Evolutionary conservation across 257 asterid genomes (phyloP).

Genomic region (Capsicum chinense): DNA sequence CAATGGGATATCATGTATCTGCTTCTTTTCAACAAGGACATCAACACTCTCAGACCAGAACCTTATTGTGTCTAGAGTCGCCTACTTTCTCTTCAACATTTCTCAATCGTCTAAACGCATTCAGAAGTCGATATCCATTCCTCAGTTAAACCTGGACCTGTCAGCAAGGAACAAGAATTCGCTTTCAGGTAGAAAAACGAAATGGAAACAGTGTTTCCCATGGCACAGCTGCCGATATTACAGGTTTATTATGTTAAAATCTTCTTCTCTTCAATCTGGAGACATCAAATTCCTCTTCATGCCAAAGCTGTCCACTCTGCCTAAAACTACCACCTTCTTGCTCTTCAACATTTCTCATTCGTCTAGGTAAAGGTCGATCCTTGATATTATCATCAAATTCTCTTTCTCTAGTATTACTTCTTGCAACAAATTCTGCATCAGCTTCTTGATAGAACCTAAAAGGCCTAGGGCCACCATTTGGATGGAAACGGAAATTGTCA

Average conservation of each 20-base stretch:
- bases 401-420: slow-evolving; percentile 68
- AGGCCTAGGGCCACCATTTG: slow-evolving; percentile 62
- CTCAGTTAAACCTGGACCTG: neutral
- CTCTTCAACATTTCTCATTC: slow-evolving; percentile 66
- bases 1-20: slow-evolving; percentile 3
- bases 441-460: slow-evolving; percentile 64
- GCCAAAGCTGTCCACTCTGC: slow-evolving; percentile 64
- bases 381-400: slow-evolving; percentile 74
- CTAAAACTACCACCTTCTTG: slow-evolving; percentile 66
- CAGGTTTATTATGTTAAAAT: slow-evolving; percentile 49
- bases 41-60: slow-evolving; percentile 7
- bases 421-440: slow-evolving; percentile 63
- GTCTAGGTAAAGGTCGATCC: slow-evolving; percentile 55
- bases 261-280: slow-evolving; percentile 74
- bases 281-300: slow-evolving; percentile 66
- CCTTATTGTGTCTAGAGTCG: neutral
- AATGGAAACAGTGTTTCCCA: neutral
- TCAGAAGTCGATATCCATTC: neutral
- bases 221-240: neutral
- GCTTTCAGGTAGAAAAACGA: neutral
- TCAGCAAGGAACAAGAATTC: slow-evolving; percentile 4
- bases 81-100: slow-evolving; percentile 16
- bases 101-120: neutral
- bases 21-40: neutral
- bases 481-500: slow-evolving; percentile 60